Evolutionary conservation across 106 monocot species (phyloP).

Genomic region (Allium fistulosum): DNA sequence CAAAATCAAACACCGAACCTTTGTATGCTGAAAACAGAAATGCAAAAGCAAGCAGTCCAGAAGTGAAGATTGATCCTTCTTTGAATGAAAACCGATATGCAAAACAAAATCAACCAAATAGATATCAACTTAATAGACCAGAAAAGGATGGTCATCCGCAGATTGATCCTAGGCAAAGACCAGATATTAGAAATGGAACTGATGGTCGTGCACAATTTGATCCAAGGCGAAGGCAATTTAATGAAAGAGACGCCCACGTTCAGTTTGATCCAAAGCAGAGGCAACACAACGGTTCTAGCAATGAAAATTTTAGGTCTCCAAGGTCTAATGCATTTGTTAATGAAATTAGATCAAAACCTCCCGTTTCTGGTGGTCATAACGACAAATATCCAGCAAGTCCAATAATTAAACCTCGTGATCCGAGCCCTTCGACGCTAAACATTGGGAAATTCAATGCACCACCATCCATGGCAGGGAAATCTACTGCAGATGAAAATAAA

Average conservation of each 20-base stretch:
- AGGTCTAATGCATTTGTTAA: constrained; percentile 10
- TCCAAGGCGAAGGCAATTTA: background rate
- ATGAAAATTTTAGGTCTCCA: constrained; percentile 3
- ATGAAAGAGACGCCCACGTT: background rate
- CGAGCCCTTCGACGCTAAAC: constrained; percentile 14
- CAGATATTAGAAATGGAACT: too few species aligned
- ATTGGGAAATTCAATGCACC: constrained; percentile 20
- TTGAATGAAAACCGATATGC: constrained; percentile 27
- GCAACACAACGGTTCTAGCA: constrained; percentile 2
- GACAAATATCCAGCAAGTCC: too few species aligned
- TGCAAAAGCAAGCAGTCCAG: background rate
- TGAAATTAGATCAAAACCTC: background rate
- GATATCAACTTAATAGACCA: background rate
- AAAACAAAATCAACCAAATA: constrained; percentile 8
- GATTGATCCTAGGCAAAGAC: background rate
- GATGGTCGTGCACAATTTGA: too few species aligned
- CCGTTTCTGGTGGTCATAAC: background rate
- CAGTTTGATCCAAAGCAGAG: constrained; percentile 14
- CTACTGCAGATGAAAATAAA: background rate
- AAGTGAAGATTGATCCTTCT: constrained; percentile 10
- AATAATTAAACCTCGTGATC: background rate
- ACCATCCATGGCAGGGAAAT: background rate
- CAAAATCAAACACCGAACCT: background rate
- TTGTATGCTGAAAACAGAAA: background rate
- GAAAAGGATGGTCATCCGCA: constrained; percentile 11